These are phyloP conservation scores for Blastobotrys raffinosifermentans DNA, from an alignment of 1,139 yeast genomes.

Conservation along the genomic window DNA sequence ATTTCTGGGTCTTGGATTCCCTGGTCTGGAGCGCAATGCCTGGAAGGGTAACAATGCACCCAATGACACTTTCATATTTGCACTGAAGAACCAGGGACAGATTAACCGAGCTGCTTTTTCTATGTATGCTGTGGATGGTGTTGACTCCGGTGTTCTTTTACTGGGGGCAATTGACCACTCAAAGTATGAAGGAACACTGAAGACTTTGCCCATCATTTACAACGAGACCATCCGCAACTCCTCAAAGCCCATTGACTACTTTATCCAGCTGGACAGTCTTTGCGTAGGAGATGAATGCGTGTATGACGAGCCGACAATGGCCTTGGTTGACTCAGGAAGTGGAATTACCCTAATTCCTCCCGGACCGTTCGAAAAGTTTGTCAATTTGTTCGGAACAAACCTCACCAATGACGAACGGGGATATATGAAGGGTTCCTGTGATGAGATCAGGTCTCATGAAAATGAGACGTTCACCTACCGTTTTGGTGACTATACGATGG, in stretches of 20 bases:
- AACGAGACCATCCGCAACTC: neutral
- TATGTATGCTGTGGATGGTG: slow-evolving; percentile 2
- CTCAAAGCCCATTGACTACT: slow-evolving; percentile 1
- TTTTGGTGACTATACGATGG: slow-evolving; percentile 2
- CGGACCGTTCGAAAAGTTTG: neutral
- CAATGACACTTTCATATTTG: slow-evolving; percentile 1
- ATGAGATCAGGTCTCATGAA: neutral
- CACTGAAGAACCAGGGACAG: slow-evolving; percentile 4
- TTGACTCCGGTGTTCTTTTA: neutral
- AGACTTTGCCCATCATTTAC: slow-evolving; percentile 4
- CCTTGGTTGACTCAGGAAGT: slow-evolving; percentile 6
- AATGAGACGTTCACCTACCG: slow-evolving; percentile 1
- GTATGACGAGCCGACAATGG: slow-evolving; percentile 7
- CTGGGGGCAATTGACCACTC: slow-evolving; percentile 6
- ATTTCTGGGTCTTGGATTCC: slow-evolving; percentile 2
- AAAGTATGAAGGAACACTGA: slow-evolving; percentile 1
- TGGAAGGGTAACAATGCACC: neutral
- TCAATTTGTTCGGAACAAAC: neutral
- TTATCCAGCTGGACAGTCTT: slow-evolving; percentile 4
- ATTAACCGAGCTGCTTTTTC: slow-evolving; percentile 6
- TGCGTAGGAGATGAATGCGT: slow-evolving; percentile 5
- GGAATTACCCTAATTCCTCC: slow-evolving; percentile 1
- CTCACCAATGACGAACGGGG: neutral
- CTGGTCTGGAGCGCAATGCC: neutral
- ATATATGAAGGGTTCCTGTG: slow-evolving; percentile 1